These are phyloP conservation scores for Salix viminalis DNA, from an alignment of 345 rosid species.

Conservation along the genomic window DNA sequence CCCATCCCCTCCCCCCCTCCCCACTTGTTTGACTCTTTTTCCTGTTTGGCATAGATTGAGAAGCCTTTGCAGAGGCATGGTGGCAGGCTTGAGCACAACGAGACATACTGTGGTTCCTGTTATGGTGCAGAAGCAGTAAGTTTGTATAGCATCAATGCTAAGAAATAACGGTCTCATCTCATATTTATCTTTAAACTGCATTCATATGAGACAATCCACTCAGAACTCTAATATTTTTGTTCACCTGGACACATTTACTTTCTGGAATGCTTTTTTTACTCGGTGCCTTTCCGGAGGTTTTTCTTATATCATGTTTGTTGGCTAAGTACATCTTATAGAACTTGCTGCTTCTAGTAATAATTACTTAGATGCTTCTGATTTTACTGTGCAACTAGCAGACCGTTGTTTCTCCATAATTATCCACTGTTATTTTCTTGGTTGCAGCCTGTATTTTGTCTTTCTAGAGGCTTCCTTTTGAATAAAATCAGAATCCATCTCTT, in stretches of 20 bases:
- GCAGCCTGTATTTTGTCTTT: not conserved
- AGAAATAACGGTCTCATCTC: not conserved
- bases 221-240: not conserved
- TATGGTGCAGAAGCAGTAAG: constrained; percentile 86
- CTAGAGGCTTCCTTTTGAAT: not conserved
- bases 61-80: constrained; percentile 93
- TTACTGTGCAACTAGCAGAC: not conserved
- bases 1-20: not conserved
- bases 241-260: not conserved
- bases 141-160: constrained; percentile 2
- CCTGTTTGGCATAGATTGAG: constrained; percentile 57
- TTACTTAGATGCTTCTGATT: not conserved
- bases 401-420: not conserved
- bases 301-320: not conserved
- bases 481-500: not conserved
- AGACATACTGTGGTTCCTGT: constrained; percentile 93
- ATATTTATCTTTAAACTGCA: not conserved
- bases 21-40: constrained; percentile 3
- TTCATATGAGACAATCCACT: not conserved
- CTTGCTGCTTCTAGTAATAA: not conserved
- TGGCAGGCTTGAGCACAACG: constrained; percentile 94
- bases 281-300: not conserved
- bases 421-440: not conserved
- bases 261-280: not conserved
- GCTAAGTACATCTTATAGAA: not conserved